Evolutionary conservation across 345 rosid species (phyloP).

Genomic region (Hirschfeldia incana): DNA sequence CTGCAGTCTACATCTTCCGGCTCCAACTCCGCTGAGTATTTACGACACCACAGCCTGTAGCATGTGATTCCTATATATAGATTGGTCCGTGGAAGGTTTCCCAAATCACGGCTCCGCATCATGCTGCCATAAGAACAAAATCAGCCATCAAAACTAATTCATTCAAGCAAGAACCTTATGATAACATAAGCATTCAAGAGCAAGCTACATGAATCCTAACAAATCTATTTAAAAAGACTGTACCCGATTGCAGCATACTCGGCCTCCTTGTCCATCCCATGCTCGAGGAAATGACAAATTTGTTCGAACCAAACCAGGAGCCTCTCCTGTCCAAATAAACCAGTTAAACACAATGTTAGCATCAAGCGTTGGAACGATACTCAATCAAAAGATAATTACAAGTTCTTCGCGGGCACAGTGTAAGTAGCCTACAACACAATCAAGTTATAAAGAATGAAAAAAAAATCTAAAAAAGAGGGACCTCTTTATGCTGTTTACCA

Average conservation of each 20-base stretch:
- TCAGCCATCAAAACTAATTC: background rate
- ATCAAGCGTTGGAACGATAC: background rate
- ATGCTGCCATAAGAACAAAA: slow-evolving; percentile 37
- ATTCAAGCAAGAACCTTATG: background rate
- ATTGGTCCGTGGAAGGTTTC: background rate
- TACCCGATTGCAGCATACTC: slow-evolving; percentile 58
- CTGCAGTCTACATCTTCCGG: slow-evolving; percentile 35
- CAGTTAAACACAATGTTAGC: slow-evolving; percentile 9
- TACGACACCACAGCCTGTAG: background rate
- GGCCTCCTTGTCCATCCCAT: slow-evolving; percentile 56
- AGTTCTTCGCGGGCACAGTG: background rate
- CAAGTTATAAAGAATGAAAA: background rate
- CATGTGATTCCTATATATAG: background rate
- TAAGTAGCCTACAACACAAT: background rate
- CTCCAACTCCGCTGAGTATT: slow-evolving; percentile 2
- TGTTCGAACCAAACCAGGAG: slow-evolving; percentile 66
- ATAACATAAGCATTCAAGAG: background rate
- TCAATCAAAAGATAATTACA: background rate
- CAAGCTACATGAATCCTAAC: background rate
- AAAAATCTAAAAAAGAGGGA: slow-evolving; percentile 15
- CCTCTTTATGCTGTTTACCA: slow-evolving; percentile 51
- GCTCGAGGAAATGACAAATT: slow-evolving; percentile 52
- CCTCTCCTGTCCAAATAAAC: slow-evolving; percentile 50
- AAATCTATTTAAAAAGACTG: background rate
- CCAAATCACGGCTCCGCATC: slow-evolving; percentile 1